Percentiles rank a stretch among this genome's conserved stretches.
Evolutionary conservation across 495 filamentous ascomycete species (phyloP).

Genomic region (Rostrohypoxylon terebratum): DNA sequence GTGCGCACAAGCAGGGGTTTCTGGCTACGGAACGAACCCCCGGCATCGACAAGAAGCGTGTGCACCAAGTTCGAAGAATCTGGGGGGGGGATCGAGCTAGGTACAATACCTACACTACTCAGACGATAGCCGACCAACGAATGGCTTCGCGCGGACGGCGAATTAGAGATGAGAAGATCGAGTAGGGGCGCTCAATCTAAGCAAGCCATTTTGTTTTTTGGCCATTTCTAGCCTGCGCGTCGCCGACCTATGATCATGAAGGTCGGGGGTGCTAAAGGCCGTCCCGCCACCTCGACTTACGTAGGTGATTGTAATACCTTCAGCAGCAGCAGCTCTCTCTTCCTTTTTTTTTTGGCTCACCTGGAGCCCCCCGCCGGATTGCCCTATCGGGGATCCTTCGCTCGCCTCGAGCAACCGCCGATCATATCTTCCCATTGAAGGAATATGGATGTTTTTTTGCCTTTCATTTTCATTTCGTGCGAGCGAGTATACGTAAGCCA

Average conservation of each 20-base stretch:
- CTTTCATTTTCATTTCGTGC: background rate
- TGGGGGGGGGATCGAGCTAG: slow-evolving; percentile 11
- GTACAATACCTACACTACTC: too few species aligned
- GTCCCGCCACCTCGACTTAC: slow-evolving; percentile 17
- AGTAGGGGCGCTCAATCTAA: background rate
- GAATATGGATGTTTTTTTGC: slow-evolving; percentile 7
- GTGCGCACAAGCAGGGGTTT: background rate
- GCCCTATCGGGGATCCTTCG: background rate
- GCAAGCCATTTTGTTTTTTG: background rate
- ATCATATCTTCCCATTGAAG: slow-evolving; percentile 23
- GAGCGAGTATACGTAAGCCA: slow-evolving; percentile 27
- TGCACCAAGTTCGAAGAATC: slow-evolving; percentile 10
- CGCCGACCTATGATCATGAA: background rate
- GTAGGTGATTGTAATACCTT: too few species aligned
- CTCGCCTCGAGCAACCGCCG: background rate
- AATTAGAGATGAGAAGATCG: background rate
- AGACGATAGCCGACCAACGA: background rate
- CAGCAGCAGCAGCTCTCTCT: too few species aligned
- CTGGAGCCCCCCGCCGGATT: slow-evolving; percentile 19
- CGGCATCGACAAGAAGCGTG: background rate
- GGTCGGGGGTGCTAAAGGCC: slow-evolving; percentile 31
- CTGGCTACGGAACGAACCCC: background rate
- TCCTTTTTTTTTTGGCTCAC: background rate
- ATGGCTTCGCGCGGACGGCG: background rate
- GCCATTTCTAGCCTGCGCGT: background rate